Base-by-base conservation (phyloP, 768 basidiomycete species). In the Myochromella boudieri region DNA sequence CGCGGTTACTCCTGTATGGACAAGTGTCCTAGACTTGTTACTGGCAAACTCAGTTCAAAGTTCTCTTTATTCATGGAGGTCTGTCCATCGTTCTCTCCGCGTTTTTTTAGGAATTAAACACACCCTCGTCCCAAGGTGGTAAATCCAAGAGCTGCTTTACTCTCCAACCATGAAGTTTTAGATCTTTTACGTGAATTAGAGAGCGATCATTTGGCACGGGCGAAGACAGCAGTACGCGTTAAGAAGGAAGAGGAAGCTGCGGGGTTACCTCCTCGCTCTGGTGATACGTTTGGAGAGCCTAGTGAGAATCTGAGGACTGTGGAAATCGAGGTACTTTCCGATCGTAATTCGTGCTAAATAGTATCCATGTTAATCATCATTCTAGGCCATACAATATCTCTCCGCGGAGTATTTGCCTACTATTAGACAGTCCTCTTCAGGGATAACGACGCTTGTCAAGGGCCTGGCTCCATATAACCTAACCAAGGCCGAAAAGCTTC, bases 401-500 rank as follows among this genome's bases (percentile, higher is more conserved):
- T 78, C 85, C 11, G 80, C 87, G 4, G 78, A 84, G 6, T 82
- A 83, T 55, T 85, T 88, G 48, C 86, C 88, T 4, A 85, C 82
- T 0, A 61, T 66, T 0, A 62, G 74, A 7, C 93, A 95, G 64
- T 83, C 81, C 1, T 70, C 78, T 1, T 75, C 77, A 42, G 76
- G 81, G 10, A 80, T 95, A 46, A 66, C 79, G 1, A 70, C 72
- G 46, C 81, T 97, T 10, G 80, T 87, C 14, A 78, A 81, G 46
- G 71, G 71, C 29, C 79, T 97, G 8, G 77, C 80, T 2, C 69
- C 80, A 15, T 87, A 82, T 52, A 75, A 78, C 26, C 70, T 97
- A 51, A 95, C 93, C 1, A 97, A 95, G 57, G 82, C 87, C 2
- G 95, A 97, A 72, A 93, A 94, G 60, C 74, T 97, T 3, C 91